Evolutionary conservation across 2,329 filamentous ascomycete genomes (phyloP).

Genomic region (Botrytis squamosa): DNA sequence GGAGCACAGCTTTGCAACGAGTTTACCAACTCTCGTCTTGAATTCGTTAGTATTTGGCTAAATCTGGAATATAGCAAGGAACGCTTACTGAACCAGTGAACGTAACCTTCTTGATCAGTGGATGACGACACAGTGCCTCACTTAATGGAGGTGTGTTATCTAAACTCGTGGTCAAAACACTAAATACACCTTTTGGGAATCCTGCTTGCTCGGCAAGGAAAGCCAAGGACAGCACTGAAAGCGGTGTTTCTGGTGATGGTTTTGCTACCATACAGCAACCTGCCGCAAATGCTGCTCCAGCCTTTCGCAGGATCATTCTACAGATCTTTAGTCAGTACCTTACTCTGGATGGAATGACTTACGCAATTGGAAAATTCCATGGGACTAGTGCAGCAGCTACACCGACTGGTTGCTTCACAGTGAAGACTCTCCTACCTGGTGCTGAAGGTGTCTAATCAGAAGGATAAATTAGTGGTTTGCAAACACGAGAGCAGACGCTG

Average conservation of each 20-base stretch:
- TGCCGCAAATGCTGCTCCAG: constrained; percentile 64
- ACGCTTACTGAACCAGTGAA: constrained; percentile 53
- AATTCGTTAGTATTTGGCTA: not conserved
- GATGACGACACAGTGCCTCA: constrained; percentile 55
- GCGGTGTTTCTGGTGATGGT: constrained; percentile 66
- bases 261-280: constrained; percentile 75
- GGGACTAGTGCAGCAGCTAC: constrained; percentile 67
- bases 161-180: constrained; percentile 58
- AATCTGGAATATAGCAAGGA: not conserved
- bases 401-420: constrained; percentile 72
- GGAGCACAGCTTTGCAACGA: constrained; percentile 58
- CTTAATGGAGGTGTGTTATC: constrained; percentile 54
- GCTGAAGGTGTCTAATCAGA: constrained; percentile 50
- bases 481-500: not conserved
- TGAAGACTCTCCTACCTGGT: constrained; percentile 64
- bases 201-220: constrained; percentile 54
- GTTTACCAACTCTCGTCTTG: constrained; percentile 57
- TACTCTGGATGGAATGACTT: constrained; percentile 25
- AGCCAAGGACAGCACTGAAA: constrained; percentile 55
- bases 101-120: constrained; percentile 59
- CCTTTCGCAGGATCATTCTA: constrained; percentile 63
- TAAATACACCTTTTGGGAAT: constrained; percentile 59
- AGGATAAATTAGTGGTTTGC: not conserved
- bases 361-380: constrained; percentile 70
- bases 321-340: not conserved